Conservation (phyloP, 192 early-diverging fungal genomes). For the Lobosporangium transversale region DNA sequence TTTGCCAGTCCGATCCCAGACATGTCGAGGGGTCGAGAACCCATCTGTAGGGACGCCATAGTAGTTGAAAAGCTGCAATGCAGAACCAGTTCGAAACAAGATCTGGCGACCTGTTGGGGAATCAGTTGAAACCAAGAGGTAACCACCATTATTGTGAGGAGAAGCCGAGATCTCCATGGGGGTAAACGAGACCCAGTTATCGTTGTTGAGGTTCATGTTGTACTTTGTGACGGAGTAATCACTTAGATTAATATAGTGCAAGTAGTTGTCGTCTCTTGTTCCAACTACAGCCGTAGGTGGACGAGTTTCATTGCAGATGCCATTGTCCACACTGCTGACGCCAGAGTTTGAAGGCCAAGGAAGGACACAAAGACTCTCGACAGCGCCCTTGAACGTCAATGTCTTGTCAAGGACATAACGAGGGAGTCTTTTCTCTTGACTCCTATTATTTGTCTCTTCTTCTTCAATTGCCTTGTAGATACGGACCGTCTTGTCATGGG, state of each 20-base stretch:
- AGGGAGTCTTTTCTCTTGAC: conserved; percentile 1
- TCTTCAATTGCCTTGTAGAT: conserved; percentile 59
- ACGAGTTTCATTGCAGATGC: too few relatives aligned
- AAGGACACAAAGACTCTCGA: conserved; percentile 75
- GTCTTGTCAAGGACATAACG: conserved; percentile 54
- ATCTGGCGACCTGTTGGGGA: conserved; percentile 72
- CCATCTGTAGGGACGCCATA: conserved; percentile 71
- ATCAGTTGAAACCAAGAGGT: conserved; percentile 76
- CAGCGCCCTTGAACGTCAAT: conserved; percentile 63
- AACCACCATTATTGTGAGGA: conserved; percentile 61
- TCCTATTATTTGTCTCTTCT: conserved; percentile 3
- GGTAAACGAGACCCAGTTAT: conserved; percentile 87
- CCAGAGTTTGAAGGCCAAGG: conserved; percentile 8
- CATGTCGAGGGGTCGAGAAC: conserved; percentile 72
- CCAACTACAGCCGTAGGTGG: conserved; percentile 68
- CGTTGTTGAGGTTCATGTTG: conserved; percentile 84
- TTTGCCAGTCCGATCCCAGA: conserved; percentile 66
- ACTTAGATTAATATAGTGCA: conserved; percentile 71
- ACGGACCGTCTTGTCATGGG: conserved; percentile 75
- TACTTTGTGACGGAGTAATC: conserved; percentile 42
- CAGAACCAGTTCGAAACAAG: conserved; percentile 60
- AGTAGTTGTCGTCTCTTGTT: conserved; percentile 75
- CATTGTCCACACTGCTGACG: not conserved
- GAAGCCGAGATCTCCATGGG: conserved; percentile 71
- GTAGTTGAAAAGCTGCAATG: conserved; percentile 66